Evolutionary conservation across 2,329 filamentous ascomycete species (phyloP).

Genomic region (Sodiomyces alkalinus): DNA sequence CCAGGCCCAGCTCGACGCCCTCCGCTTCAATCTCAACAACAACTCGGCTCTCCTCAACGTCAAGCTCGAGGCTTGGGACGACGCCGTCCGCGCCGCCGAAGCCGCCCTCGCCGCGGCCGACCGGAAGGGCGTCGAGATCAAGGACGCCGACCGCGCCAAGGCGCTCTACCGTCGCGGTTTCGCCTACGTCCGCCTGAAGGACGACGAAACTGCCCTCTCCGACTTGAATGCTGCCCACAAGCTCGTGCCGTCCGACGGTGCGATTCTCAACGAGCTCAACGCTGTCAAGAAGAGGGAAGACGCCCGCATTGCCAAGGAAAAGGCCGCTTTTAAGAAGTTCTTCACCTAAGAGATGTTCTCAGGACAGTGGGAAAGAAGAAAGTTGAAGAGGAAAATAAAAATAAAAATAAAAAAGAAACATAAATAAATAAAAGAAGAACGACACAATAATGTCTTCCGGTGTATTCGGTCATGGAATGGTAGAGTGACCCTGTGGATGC

Average conservation of each 20-base stretch:
- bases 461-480: too few relatives aligned
- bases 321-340: slow-evolving; percentile 85
- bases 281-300: slow-evolving; percentile 63
- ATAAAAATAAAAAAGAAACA: neutral
- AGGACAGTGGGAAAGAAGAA: too few relatives aligned
- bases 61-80: slow-evolving; percentile 60
- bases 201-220: slow-evolving; percentile 66
- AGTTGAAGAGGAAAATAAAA: slow-evolving; percentile 2
- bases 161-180: slow-evolving; percentile 71
- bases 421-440: neutral
- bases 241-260: slow-evolving; percentile 60
- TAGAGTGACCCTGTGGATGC: too few relatives aligned
- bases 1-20: slow-evolving; percentile 25
- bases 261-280: slow-evolving; percentile 58
- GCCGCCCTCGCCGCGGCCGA: slow-evolving; percentile 55
- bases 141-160: slow-evolving; percentile 74
- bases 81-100: slow-evolving; percentile 54
- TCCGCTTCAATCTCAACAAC: slow-evolving; percentile 76
- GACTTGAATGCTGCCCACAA: slow-evolving; percentile 63
- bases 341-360: slow-evolving; percentile 49
- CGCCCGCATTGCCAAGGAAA: slow-evolving; percentile 71
- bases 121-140: slow-evolving; percentile 49
- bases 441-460: too few relatives aligned
- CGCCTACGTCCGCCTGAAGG: slow-evolving; percentile 62
- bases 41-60: slow-evolving; percentile 77